Evolutionary conservation across 73 alveolate genomes (phyloP).

Genomic region (Paramecium sexaurelia): DNA sequence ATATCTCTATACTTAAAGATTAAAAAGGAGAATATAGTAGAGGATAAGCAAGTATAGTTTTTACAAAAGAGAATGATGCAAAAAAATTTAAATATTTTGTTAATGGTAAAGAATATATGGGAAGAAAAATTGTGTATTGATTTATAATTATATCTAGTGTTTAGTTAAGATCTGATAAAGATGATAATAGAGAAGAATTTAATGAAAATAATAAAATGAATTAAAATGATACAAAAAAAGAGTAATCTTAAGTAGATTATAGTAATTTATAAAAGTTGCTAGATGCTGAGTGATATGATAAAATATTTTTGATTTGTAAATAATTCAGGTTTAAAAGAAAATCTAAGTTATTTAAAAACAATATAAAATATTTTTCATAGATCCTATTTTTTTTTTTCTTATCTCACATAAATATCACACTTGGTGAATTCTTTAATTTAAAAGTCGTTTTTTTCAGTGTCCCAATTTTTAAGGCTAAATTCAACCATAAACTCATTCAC

Average conservation of each 20-base stretch:
- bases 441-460: conserved; percentile 22
- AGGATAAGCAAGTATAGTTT: background rate
- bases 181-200: background rate
- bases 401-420: conserved; percentile 18
- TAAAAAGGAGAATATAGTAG: background rate
- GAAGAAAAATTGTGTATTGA: background rate
- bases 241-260: background rate
- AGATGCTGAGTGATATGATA: background rate
- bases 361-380: background rate
- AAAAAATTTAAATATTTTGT: background rate
- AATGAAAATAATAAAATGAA: background rate
- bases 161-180: background rate
- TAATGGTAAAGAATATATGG: background rate
- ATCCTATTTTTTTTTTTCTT: background rate
- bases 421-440: conserved; percentile 35
- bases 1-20: background rate
- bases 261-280: background rate
- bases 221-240: background rate
- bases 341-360: background rate
- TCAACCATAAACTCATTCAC: background rate
- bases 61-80: background rate
- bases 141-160: background rate
- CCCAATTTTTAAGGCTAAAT: conserved; percentile 28
- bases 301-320: background rate
- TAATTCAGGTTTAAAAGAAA: background rate